Base-by-base conservation (phyloP, 1,139 yeast genomes). In the Blastobotrys arbuscula region DNA sequence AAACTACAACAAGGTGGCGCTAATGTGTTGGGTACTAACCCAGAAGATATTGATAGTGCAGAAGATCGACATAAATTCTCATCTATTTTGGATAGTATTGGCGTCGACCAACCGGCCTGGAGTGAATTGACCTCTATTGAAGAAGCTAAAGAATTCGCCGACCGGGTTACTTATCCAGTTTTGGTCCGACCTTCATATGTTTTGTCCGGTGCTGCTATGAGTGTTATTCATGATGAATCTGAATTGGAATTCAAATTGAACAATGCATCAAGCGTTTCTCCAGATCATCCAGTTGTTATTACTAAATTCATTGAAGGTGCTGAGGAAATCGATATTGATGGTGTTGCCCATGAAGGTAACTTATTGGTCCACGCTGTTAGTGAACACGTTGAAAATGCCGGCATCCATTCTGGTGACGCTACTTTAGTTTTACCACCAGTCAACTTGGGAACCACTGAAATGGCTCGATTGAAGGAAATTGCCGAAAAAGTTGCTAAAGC, bases 1-100 rank as follows among this genome's bases (percentile, higher is more conserved):
- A 73, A 77, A 50, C 76, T 92, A 59, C 95, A 87, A 72, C 60
- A 60, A 39, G 77, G 84, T 58, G 76, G 84, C 58, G 95, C 95
- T 61, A 83, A 83, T 54, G 87, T 92, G 43, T 76, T 92, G 57
- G 98, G 98, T 66, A 92, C 98, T 45, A 77, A 86, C 65, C 98
- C 98, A 46, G 85, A 81, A 67, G 95, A 88, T 68, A 92, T 92
- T 63, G 98, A 92, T 72, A 83, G 82, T 67, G 98, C 98, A 50
- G 98, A 92, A 75, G 95, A 92, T 72, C 87, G 98, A 75, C 96
- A 92, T 74, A 90, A 92, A 75, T 92, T 92, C 71, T 90, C 97
- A 28, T 85, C 88, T 53, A 90, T 92, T 62, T 78, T 92, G 65
- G 98, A 92, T 67, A 81, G 92, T 43, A 87, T 92, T 66, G 81